Evolutionary conservation across 768 basidiomycete genomes (phyloP).

Genomic region (Tulasnella sp.): DNA sequence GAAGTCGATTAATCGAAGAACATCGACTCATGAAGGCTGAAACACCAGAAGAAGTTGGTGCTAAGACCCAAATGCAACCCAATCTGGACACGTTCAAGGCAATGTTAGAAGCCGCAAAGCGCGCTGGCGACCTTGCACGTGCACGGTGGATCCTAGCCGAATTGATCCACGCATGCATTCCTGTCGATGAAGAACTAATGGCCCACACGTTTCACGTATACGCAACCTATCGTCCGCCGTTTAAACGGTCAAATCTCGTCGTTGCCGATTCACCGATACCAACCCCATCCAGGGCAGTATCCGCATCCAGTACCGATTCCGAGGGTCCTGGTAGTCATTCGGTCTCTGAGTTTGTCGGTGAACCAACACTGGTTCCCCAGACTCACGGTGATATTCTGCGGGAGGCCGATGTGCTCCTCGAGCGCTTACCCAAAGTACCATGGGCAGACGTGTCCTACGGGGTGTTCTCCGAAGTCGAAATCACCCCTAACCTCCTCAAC

Average conservation of each 20-base stretch:
- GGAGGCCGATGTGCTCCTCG: slow-evolving; percentile 57
- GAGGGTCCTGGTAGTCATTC: not conserved
- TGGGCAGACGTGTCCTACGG: not conserved
- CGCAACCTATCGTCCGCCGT: slow-evolving; percentile 62
- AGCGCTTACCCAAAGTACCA: slow-evolving; percentile 41
- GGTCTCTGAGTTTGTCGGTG: not conserved
- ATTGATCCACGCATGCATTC: slow-evolving; percentile 37
- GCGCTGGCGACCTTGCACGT: slow-evolving; percentile 68
- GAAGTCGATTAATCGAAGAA: slow-evolving; percentile 38
- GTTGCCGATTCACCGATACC: slow-evolving; percentile 13
- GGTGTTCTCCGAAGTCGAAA: slow-evolving; percentile 41
- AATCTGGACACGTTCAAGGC: slow-evolving; percentile 62
- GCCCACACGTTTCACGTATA: slow-evolving; percentile 80
- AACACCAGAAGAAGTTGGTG: slow-evolving; percentile 25
- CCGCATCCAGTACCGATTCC: not conserved
- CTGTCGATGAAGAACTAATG: slow-evolving; percentile 56
- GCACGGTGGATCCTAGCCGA: slow-evolving; percentile 88
- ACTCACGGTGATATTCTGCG: slow-evolving; percentile 54
- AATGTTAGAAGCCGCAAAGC: slow-evolving; percentile 80
- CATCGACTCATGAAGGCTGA: slow-evolving; percentile 43
- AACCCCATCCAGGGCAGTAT: not conserved
- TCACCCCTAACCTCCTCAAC: slow-evolving; percentile 56
- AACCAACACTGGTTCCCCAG: slow-evolving; percentile 37
- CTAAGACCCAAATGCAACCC: slow-evolving; percentile 35
- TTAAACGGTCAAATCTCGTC: slow-evolving; percentile 40